Percentiles rank a stretch among this genome's conserved stretches.
Evolutionary conservation across 768 basidiomycete species (phyloP).

Genomic region (Pleurotus tuoliensis): DNA sequence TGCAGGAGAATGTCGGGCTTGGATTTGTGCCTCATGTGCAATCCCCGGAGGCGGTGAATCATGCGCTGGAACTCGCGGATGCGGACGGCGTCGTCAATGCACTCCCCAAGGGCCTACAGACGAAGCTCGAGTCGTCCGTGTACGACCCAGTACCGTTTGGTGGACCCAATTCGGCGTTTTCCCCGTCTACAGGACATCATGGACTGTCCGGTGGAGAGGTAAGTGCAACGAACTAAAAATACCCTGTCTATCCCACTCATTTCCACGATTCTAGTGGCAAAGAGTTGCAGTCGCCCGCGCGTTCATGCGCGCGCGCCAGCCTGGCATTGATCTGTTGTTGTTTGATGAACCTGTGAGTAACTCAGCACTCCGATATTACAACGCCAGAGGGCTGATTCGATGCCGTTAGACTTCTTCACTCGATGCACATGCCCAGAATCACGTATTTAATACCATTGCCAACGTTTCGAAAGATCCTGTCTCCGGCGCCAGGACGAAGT

Average conservation of each 20-base stretch:
- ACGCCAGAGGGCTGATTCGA: not conserved
- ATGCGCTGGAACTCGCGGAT: slow-evolving; percentile 69
- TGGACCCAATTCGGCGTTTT: slow-evolving; percentile 25
- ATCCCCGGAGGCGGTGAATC: slow-evolving; percentile 50
- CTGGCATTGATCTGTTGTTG: slow-evolving; percentile 71
- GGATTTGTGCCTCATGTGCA: slow-evolving; percentile 66
- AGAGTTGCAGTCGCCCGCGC: slow-evolving; percentile 81
- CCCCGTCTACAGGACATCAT: slow-evolving; percentile 42
- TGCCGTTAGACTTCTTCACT: slow-evolving; percentile 66
- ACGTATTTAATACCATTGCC: slow-evolving; percentile 74
- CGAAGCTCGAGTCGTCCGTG: slow-evolving; percentile 49
- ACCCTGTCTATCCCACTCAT: no score
- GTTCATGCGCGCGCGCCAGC: slow-evolving; percentile 78
- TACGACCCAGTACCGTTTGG: slow-evolving; percentile 33
- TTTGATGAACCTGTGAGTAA: slow-evolving; percentile 79
- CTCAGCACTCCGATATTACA: not conserved
- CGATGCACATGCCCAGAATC: slow-evolving; percentile 76
- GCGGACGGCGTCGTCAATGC: slow-evolving; percentile 62
- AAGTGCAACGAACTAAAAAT: slow-evolving; percentile 16
- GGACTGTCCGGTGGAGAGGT: slow-evolving; percentile 86
- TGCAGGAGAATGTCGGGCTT: slow-evolving; percentile 84
- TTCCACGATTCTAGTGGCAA: slow-evolving; percentile 60
- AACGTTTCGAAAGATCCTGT: slow-evolving; percentile 51
- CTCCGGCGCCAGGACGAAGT: slow-evolving; percentile 58
- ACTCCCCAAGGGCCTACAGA: slow-evolving; percentile 70